Base-by-base conservation (phyloP, 345 rosid species). In the Pistacia integerrima region DNA sequence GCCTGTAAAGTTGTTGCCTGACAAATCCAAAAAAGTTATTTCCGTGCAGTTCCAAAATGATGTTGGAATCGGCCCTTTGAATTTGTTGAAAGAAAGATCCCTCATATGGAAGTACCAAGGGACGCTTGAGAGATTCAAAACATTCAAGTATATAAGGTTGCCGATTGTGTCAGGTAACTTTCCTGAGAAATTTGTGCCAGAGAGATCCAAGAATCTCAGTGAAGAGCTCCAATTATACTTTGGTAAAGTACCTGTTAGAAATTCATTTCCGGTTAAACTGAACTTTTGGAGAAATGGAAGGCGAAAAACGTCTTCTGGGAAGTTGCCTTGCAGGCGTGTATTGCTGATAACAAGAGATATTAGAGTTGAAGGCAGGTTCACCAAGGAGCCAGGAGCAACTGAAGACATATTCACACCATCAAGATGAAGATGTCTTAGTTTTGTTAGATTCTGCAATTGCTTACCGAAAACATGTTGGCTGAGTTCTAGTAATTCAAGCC, bases 281-380 rank as follows among this genome's bases (percentile, higher is more conserved):
- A 69, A 44, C 6, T 1, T 2, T 2, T 7, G 59, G 13, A 64
- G 52, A 48, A 68, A 22, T 33, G 71, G 74, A 0, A 69, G 51
- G 41, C 6, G 69, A n/a, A 74, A 77, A 36, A 79, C 35, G 8
- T 60, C 60, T 4, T 11, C 28, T 10, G 83, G 82, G 7, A 84
- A 68, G 0, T 54, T 55, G 1, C 81, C 79, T 25, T 2, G 33
- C 35, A 79, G 25, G 1, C 0, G 0, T 20, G 71, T 68, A 1
- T 1, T 0, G 0, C 0, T 0, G 3, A 82, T 76, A 63, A 54
- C 11, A 7, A 84, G 71, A 30, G 9, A 5, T 8, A 22, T 28
- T 22, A 84, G 2, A 30, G 82, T 60, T 35, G 72, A 54, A 46
- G 79, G 69, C 6, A 76, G 8, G 44, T 76, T 81, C 51, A 56